phyloP scores from a whole-genome alignment of 73 alveolate species.

The Paraurostyla sp. region DNA sequence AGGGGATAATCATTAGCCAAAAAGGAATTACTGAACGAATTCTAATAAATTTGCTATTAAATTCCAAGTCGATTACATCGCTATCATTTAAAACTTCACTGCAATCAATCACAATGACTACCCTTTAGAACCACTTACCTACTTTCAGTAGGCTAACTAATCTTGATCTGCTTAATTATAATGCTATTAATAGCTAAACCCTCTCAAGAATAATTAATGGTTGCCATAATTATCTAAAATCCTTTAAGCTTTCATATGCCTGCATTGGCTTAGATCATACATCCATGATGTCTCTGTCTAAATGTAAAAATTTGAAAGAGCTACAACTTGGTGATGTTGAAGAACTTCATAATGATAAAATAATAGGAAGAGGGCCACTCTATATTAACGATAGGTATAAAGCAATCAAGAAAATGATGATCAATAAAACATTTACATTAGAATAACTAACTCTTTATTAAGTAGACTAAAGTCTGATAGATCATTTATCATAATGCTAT shows the following conservation, averaged over 20 bases:
- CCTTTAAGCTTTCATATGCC: constrained; percentile 22
- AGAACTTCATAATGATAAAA: not conserved
- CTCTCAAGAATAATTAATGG: not conserved
- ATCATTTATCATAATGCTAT: not conserved
- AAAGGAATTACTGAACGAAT: not conserved
- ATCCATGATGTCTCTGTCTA: not conserved
- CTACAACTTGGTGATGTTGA: constrained; percentile 22
- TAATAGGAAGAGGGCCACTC: constrained; percentile 7
- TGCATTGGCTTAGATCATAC: not conserved
- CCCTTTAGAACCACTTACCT: not conserved
- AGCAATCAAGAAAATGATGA: not conserved
- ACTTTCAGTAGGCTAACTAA: not conserved
- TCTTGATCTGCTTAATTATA: constrained; percentile 1
- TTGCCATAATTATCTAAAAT: not conserved
- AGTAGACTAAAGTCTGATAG: not conserved
- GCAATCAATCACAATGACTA: not conserved
- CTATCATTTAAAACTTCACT: not conserved
- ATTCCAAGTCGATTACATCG: not conserved
- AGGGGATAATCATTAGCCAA: not conserved
- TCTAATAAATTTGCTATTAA: not conserved
- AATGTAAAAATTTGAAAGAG: constrained; percentile 5
- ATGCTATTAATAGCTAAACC: not conserved
- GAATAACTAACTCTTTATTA: constrained; percentile 12
- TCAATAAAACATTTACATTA: not conserved
- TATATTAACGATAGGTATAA: not conserved